These are phyloP conservation scores for Naegleria gruberi DNA, from an alignment of 208 protist species.

Conservation along the genomic window DNA sequence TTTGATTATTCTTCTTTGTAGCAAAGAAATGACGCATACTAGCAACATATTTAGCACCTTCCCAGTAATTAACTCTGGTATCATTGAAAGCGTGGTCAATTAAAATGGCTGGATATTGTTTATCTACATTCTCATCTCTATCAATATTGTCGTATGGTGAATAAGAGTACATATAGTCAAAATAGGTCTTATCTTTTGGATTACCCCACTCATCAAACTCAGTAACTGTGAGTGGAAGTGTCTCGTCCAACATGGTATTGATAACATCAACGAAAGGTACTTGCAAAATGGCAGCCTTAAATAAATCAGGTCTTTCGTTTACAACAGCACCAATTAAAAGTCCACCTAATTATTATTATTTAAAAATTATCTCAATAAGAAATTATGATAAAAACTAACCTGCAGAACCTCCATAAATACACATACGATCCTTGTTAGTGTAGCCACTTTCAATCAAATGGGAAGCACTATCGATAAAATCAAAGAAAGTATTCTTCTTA, in stretches of 20 bases:
- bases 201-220: slow-evolving; percentile 85
- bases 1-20: neutral
- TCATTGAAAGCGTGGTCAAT: slow-evolving; percentile 33
- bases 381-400: slow-evolving; percentile 26
- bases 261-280: slow-evolving; percentile 87
- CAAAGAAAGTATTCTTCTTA: slow-evolving; percentile 82
- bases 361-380: neutral
- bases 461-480: slow-evolving; percentile 78
- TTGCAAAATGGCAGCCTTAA: slow-evolving; percentile 56
- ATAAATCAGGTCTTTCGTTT: slow-evolving; percentile 80
- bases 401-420: slow-evolving; percentile 75
- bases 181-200: slow-evolving; percentile 80
- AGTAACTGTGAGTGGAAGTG: slow-evolving; percentile 71
- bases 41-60: slow-evolving; percentile 39
- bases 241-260: slow-evolving; percentile 81
- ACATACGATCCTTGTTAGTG: slow-evolving; percentile 58
- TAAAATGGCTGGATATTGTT: slow-evolving; percentile 28
- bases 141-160: slow-evolving; percentile 78
- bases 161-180: slow-evolving; percentile 87
- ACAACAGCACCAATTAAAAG: slow-evolving; percentile 76
- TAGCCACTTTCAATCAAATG: slow-evolving; percentile 58
- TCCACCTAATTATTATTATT: slow-evolving; percentile 40
- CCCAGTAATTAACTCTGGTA: slow-evolving; percentile 40
- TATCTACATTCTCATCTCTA: neutral
- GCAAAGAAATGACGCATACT: neutral